These are phyloP conservation scores for Boletus patriciae DNA, from an alignment of 768 basidiomycete genomes.

Conservation along the genomic window DNA sequence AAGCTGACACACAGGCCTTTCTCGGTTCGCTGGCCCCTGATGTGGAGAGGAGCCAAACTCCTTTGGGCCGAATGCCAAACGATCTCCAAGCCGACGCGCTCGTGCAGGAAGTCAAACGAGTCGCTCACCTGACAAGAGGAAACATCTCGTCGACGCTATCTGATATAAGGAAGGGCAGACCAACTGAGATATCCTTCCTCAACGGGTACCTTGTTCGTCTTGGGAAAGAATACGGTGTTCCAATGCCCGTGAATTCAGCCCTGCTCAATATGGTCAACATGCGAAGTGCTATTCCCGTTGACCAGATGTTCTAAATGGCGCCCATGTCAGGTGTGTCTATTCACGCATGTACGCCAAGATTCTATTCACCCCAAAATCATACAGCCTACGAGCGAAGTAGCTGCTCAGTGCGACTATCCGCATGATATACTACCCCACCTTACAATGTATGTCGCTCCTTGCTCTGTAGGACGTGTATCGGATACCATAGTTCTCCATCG, in stretches of 20 bases:
- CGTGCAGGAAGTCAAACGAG: conserved; percentile 54
- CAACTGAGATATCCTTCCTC: conserved; percentile 79
- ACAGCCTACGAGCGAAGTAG: neutral
- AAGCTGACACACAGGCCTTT: conserved; percentile 37
- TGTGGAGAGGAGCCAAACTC: conserved; percentile 24
- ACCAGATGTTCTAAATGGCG: conserved; percentile 38
- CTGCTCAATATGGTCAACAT: conserved; percentile 60
- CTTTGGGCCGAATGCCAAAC: conserved; percentile 44
- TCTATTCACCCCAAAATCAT: neutral
- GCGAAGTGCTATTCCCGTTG: conserved; percentile 55
- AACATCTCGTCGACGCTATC: conserved; percentile 82
- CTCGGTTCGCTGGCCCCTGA: conserved; percentile 26
- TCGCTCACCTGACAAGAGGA: conserved; percentile 55
- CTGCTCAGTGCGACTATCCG: neutral
- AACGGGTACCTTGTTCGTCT: conserved; percentile 77
- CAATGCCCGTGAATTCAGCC: conserved; percentile 55
- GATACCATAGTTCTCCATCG: too few species aligned
- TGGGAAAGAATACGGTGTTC: conserved; percentile 55
- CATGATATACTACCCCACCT: neutral
- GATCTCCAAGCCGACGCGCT: conserved; percentile 48
- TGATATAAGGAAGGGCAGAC: conserved; percentile 60
- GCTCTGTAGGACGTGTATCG: too few species aligned
- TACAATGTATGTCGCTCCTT: neutral
- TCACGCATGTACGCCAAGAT: neutral
- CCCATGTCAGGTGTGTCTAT: conserved; percentile 11